These are phyloP conservation scores for Thelonectria rubi DNA, from an alignment of 2,329 filamentous ascomycete species.

Conservation along the genomic window DNA sequence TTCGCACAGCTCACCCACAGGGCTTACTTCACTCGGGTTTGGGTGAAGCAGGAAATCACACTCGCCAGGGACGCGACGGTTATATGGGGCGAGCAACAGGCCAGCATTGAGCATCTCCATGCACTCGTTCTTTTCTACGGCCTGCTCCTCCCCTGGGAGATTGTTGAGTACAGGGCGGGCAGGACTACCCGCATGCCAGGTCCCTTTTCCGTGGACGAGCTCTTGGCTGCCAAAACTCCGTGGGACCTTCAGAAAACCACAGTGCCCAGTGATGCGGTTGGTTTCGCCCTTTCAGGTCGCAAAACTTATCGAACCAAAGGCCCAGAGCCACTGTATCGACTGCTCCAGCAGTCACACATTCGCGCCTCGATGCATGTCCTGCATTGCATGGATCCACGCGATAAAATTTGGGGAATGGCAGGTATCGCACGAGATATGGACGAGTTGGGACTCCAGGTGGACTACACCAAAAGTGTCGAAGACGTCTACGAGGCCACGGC, in stretches of 20 bases:
- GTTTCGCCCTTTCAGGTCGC: conserved; percentile 10
- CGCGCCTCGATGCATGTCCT: conserved; percentile 2
- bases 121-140: conserved; percentile 19
- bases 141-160: conserved; percentile 9
- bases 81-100: conserved; percentile 1
- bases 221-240: background rate
- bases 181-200: conserved; percentile 16
- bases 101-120: conserved; percentile 5
- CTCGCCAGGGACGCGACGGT: conserved; percentile 8
- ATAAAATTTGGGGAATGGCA: conserved; percentile 20
- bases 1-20: conserved; percentile 12
- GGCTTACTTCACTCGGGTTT: conserved; percentile 18
- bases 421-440: conserved; percentile 13
- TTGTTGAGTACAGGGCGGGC: conserved; percentile 11
- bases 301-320: conserved; percentile 1
- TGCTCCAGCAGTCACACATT: conserved; percentile 12
- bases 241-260: conserved; percentile 3
- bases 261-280: background rate
- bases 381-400: conserved; percentile 11
- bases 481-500: conserved; percentile 13
- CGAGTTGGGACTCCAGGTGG: conserved; percentile 9
- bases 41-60: conserved; percentile 24
- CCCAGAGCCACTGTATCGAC: conserved; percentile 5
- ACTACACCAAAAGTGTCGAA: background rate
- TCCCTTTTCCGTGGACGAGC: conserved; percentile 17